Evolutionary conservation across 1,284 basidiomycete species (phyloP).

Genomic region (Bondarzewia mesenterica): DNA sequence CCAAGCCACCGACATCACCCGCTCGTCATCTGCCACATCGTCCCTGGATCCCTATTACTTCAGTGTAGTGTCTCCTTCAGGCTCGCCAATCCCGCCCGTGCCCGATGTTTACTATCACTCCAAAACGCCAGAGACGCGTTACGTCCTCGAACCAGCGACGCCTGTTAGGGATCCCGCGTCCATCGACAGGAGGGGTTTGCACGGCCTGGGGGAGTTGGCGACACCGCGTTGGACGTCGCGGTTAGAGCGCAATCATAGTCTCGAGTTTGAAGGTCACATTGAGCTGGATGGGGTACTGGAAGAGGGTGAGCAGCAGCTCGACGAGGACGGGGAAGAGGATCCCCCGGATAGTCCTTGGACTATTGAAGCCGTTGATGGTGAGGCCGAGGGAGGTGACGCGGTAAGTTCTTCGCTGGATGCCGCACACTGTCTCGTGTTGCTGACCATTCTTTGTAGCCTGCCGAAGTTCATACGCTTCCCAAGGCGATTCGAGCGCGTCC

Average conservation of each 20-base stretch:
- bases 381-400: constrained; percentile 60
- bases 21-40: constrained; percentile 62
- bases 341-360: constrained; percentile 76
- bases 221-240: constrained; percentile 92
- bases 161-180: constrained; percentile 73
- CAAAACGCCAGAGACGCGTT: constrained; percentile 33
- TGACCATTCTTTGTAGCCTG: constrained; percentile 19
- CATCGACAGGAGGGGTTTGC: constrained; percentile 82
- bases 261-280: constrained; percentile 28
- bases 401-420: constrained; percentile 28
- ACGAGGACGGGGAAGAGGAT: constrained; percentile 32
- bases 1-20: constrained; percentile 23
- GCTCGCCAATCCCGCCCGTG: constrained; percentile 49
- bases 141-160: constrained; percentile 47
- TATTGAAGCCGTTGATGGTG: constrained; percentile 76
- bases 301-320: constrained; percentile 32
- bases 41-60: constrained; percentile 83
- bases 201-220: constrained; percentile 93
- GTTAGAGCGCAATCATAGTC: constrained; percentile 21
- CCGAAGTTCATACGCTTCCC: constrained; percentile 32
- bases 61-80: constrained; percentile 53
- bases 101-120: constrained; percentile 27
- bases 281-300: constrained; percentile 35
- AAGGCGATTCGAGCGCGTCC: constrained; percentile 46
- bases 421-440: constrained; percentile 6